Evolutionary conservation across 306 rosid species (phyloP).

Genomic region (Mimosa bimucronata): DNA sequence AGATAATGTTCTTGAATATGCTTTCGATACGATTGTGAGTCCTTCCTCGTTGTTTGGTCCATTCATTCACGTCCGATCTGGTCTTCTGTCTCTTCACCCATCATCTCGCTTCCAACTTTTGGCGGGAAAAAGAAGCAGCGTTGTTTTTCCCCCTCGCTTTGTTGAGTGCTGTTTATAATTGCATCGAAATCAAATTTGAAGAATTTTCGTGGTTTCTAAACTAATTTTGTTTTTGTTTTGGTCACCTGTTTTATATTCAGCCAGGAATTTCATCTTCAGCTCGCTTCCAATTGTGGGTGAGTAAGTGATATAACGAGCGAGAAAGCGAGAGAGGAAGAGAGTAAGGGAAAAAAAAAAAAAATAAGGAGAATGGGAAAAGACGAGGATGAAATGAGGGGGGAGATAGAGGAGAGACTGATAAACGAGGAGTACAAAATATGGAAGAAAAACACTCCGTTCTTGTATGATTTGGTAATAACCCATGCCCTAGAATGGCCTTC

Average conservation of each 20-base stretch:
- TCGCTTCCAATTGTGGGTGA: conserved; percentile 2
- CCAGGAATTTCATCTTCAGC: background rate
- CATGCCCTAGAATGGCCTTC: conserved; percentile 99
- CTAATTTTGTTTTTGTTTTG: background rate
- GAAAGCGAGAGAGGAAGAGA: background rate
- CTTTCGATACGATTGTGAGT: background rate
- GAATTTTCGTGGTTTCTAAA: background rate
- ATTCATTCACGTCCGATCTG: background rate
- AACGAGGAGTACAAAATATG: conserved; percentile 99
- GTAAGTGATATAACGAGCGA: background rate
- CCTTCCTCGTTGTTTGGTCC: background rate
- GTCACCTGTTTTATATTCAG: background rate
- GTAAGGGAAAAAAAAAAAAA: too few relatives aligned
- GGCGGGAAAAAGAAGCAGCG: too few relatives aligned
- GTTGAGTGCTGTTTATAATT: background rate
- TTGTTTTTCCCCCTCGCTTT: too few relatives aligned
- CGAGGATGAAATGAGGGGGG: conserved; percentile 97
- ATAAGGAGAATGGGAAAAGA: conserved; percentile 74
- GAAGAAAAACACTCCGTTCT: conserved; percentile 97
- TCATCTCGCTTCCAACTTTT: background rate
- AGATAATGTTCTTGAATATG: background rate
- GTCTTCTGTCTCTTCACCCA: background rate
- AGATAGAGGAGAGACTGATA: conserved; percentile 87
- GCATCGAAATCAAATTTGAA: background rate
- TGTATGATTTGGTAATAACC: conserved; percentile 92